Base-by-base conservation (phyloP, 257 asterid genomes). In the Nicotiana undulata region DNA sequence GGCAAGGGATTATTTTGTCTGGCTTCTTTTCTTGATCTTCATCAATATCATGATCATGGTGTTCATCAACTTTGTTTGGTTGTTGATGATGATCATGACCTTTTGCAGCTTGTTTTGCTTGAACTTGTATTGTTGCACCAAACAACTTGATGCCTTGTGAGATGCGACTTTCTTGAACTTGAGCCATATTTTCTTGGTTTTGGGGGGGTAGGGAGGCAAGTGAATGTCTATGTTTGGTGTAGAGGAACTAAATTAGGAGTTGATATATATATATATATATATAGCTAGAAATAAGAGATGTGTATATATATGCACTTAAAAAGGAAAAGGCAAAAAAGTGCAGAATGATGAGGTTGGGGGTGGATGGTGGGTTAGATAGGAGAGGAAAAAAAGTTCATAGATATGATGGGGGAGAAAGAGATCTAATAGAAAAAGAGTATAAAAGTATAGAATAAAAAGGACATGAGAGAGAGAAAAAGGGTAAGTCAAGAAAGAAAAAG, bases 1-100 rank as follows among this genome's bases (percentile, higher is more conserved):
- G 98, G 44, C 98, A 93, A 18, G 93, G 94, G 75, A 90, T 92
- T 76, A 92, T 85, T 90, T 93, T 93, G 74, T 93, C 94, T n/a
- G 97, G 95, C 89, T 88, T 81, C 86, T 92, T 91, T 9, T 72
- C 78, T 72, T 79, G 76, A 53, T 64, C 20, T 0, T 86, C 89
- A 24, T 18, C 63, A 51, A 80, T 52, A 34, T 32, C 77, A 24
- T 84, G 83, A 37, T 40, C 46, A 18, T 63, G 26, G 2, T 67
- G 32, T 17, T 79, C 75, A 63, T 80, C 81, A 26, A 49, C 82
- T 80, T 82, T 81, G 32, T 34, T 83, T 70, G 58, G 34, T 70
- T 40, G 76, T 5, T 84, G 91, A 37, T 60, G 60, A 1, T 81
- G 61, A 56, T 56, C 63, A 56, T 18, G 22, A 11, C 15, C 20